Conservation (phyloP, 1,139 yeast species). For the Sugiyamaella neomexicana region DNA sequence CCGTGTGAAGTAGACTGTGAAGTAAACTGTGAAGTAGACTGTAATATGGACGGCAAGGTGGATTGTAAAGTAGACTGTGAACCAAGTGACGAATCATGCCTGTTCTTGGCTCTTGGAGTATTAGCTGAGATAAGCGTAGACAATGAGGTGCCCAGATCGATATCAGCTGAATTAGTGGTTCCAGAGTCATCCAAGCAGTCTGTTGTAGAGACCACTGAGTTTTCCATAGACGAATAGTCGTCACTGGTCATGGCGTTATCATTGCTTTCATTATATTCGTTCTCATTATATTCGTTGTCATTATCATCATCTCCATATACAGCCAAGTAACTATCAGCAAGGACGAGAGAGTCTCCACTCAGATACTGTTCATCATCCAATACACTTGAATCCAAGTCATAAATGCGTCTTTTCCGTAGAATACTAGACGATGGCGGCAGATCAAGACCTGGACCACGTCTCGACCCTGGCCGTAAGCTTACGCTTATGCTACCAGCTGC, state of each 20-base stretch:
- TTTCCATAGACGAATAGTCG: neutral
- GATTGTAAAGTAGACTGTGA: neutral
- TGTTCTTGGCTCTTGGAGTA: neutral
- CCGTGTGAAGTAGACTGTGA: conserved; percentile 1
- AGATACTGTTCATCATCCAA: conserved; percentile 5
- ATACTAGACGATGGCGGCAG: neutral
- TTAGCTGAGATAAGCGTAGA: conserved; percentile 24
- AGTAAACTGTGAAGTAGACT: neutral
- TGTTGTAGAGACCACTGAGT: neutral
- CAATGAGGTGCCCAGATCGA: conserved; percentile 28
- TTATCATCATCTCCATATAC: conserved; percentile 12
- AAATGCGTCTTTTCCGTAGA: conserved; percentile 5
- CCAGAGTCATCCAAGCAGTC: no score
- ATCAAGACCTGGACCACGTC: neutral
- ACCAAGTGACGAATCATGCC: neutral
- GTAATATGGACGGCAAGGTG: neutral
- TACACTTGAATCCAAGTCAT: conserved; percentile 1
- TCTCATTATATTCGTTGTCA: conserved; percentile 11
- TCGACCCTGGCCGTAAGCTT: neutral
- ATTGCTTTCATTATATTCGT: conserved; percentile 4
- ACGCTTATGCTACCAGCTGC: neutral
- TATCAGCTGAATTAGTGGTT: conserved; percentile 17
- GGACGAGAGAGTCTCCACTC: conserved; percentile 8
- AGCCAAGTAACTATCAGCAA: conserved; percentile 11
- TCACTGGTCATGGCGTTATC: conserved; percentile 10